Conservation (phyloP, 345 rosid genomes). For the Anastatica hierochuntica region DNA sequence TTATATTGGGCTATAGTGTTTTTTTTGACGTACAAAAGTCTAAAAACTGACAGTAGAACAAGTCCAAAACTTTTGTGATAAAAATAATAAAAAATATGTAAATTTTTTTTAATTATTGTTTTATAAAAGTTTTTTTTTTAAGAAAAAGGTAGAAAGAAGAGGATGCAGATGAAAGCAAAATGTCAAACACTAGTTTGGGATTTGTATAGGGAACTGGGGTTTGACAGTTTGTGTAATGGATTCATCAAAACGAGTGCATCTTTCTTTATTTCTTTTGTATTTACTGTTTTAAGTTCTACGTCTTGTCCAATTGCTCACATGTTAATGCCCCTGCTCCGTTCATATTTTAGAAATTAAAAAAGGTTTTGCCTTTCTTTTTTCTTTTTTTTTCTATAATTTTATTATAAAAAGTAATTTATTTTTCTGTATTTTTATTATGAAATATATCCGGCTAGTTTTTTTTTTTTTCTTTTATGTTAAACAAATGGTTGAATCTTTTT, state of each 20-base stretch:
- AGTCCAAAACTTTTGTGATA: conserved; percentile 15
- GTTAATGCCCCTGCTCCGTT: conserved; percentile 7
- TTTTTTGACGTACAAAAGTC: conserved; percentile 17
- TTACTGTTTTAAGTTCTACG: conserved; percentile 20
- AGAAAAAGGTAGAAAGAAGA: conserved; percentile 14
- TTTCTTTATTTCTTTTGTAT: conserved; percentile 16
- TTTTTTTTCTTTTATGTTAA: no score
- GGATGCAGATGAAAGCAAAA: conserved; percentile 47
- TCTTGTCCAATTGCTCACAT: conserved; percentile 24
- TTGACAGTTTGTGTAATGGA: conserved; percentile 32
- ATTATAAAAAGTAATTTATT: no score
- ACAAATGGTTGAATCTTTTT: no score
- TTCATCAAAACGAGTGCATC: conserved; percentile 22
- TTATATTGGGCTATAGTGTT: conserved; percentile 12
- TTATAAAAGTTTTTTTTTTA: not conserved
- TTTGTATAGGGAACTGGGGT: conserved; percentile 42
- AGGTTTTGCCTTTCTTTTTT: not conserved
- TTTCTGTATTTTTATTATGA: no score
- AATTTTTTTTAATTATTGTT: not conserved
- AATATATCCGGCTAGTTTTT: no score
- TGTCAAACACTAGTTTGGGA: conserved; percentile 69
- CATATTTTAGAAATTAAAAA: not conserved
- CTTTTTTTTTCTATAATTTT: not conserved
- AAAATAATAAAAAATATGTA: not conserved
- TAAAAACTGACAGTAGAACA: conserved; percentile 26